phyloP scores from a whole-genome alignment of 768 basidiomycete genomes.

The Podaxis pistillaris region DNA sequence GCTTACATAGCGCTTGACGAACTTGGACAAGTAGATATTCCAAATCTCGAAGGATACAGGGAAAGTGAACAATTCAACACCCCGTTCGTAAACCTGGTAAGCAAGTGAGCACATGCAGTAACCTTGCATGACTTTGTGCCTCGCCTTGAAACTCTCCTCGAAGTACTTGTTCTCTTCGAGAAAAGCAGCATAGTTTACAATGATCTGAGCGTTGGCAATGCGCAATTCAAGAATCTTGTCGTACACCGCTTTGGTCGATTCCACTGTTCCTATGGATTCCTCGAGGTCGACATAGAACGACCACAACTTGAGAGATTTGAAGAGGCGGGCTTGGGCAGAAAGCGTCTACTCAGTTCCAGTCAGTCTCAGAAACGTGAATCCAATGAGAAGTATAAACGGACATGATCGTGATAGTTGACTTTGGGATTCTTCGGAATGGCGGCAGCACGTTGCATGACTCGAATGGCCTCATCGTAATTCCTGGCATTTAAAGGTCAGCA shows the following conservation, averaged over 20 bases:
- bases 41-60: constrained; percentile 98
- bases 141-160: constrained; percentile 96
- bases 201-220: constrained; percentile 97
- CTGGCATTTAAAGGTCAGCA: constrained; percentile 41
- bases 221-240: constrained; percentile 95
- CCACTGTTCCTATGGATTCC: constrained; percentile 93
- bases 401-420: constrained; percentile 94
- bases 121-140: neutral
- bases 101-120: constrained; percentile 12
- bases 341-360: constrained; percentile 51
- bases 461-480: constrained; percentile 93
- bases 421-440: constrained; percentile 88
- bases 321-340: constrained; percentile 83
- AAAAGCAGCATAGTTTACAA: constrained; percentile 96
- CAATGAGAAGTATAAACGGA: constrained; percentile 31
- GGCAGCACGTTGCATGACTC: constrained; percentile 95
- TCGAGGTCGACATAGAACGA: constrained; percentile 98
- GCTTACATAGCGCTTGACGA: constrained; percentile 88
- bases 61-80: constrained; percentile 96
- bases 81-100: constrained; percentile 86
- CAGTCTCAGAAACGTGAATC: neutral
- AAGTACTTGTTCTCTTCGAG: constrained; percentile 97
- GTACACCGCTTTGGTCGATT: constrained; percentile 88
- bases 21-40: constrained; percentile 98
- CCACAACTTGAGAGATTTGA: constrained; percentile 99